Percentiles rank a stretch among this genome's conserved stretches.
phyloP scores from a whole-genome alignment of 1,139 yeast genomes.

The Blastobotrys illinoisensis region DNA sequence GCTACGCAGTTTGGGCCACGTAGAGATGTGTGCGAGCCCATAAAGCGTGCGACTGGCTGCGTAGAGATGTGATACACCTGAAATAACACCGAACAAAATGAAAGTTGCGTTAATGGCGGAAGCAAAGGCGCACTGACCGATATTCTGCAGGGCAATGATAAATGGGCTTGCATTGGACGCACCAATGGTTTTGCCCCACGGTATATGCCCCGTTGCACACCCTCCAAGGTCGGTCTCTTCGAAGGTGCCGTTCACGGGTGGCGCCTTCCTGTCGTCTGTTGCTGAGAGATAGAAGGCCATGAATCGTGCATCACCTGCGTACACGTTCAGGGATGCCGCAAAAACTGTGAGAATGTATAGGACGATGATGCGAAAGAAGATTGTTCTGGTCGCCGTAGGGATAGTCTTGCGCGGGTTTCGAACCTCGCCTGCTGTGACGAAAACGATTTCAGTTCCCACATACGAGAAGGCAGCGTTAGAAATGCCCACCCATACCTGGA shows the following conservation, averaged over 20 bases:
- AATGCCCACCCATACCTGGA: constrained; percentile 59
- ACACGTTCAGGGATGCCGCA: constrained; percentile 62
- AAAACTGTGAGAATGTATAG: constrained; percentile 69
- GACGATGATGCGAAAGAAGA: constrained; percentile 64
- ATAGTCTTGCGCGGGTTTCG: constrained; percentile 72
- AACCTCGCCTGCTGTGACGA: constrained; percentile 83
- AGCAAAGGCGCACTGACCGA: constrained; percentile 59
- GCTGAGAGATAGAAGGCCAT: constrained; percentile 6
- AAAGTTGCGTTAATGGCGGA: constrained; percentile 60
- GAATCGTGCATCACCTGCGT: constrained; percentile 70
- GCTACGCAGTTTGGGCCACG: constrained; percentile 40
- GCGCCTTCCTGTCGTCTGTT: not conserved
- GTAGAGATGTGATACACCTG: constrained; percentile 72
- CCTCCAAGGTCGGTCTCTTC: constrained; percentile 11
- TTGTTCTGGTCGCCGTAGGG: constrained; percentile 71
- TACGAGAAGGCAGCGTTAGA: constrained; percentile 67
- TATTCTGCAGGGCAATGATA: constrained; percentile 71
- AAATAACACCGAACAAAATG: constrained; percentile 68
- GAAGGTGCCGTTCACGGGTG: constrained; percentile 2
- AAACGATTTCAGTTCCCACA: constrained; percentile 77
- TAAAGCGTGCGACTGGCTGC: constrained; percentile 76
- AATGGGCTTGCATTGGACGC: constrained; percentile 41
- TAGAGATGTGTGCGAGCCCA: constrained; percentile 64
- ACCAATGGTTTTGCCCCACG: constrained; percentile 26
- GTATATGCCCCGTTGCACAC: constrained; percentile 17